Evolutionary conservation across 495 filamentous ascomycete species (phyloP).

Genomic region (Podospora australis): DNA sequence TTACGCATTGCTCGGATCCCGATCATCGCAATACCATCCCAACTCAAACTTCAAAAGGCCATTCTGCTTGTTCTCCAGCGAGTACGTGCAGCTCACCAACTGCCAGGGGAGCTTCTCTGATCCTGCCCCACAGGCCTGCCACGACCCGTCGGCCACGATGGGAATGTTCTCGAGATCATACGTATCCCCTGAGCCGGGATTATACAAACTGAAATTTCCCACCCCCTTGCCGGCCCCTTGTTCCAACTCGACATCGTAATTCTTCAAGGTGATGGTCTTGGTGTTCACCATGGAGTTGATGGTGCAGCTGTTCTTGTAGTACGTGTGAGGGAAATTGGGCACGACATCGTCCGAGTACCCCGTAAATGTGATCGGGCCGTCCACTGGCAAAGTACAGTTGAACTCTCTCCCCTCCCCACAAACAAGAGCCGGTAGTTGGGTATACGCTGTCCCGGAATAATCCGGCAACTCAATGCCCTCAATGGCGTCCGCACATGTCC

Average conservation of each 20-base stretch:
- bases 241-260: slow-evolving; percentile 13
- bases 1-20: slow-evolving; percentile 21
- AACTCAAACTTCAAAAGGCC: slow-evolving; percentile 16
- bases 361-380: slow-evolving; percentile 6
- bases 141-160: slow-evolving; percentile 12
- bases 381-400: slow-evolving; percentile 11
- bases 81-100: slow-evolving; percentile 13
- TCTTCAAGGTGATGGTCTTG: slow-evolving; percentile 10
- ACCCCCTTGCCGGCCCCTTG: background rate
- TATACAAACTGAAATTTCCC: slow-evolving; percentile 13
- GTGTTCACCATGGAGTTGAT: slow-evolving; percentile 20
- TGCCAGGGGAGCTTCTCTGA: slow-evolving; percentile 12
- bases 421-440: background rate
- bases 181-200: slow-evolving; percentile 15
- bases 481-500: slow-evolving; percentile 17
- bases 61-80: slow-evolving; percentile 4
- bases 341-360: slow-evolving; percentile 21
- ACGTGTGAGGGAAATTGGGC: slow-evolving; percentile 43
- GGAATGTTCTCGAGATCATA: slow-evolving; percentile 7
- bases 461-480: slow-evolving; percentile 12
- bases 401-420: background rate
- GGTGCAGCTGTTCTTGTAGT: slow-evolving; percentile 47
- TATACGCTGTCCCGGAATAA: background rate
- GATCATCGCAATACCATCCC: slow-evolving; percentile 24
- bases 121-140: slow-evolving; percentile 11